Percentiles rank a stretch among this genome's conserved stretches.
phyloP scores from a whole-genome alignment of 352 stramenopile genomes.

The Aphanomyces invadans region DNA sequence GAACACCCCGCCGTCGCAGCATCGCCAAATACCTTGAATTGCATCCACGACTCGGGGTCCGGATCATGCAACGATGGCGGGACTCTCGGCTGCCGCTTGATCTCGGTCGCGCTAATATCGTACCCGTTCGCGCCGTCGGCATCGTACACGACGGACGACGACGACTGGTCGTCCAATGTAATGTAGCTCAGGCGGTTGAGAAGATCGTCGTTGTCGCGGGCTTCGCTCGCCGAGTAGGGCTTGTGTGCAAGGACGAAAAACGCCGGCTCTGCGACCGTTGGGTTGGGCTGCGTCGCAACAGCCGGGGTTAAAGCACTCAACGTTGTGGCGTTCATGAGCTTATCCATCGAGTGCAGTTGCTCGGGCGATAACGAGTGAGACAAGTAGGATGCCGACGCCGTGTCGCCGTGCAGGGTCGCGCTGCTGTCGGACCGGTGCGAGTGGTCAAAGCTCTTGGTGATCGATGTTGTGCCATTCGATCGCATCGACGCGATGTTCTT shows the following conservation, averaged over 20 bases:
- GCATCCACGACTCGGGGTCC: not conserved
- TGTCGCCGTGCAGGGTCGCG: not conserved
- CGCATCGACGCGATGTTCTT: not conserved
- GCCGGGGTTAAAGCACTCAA: too few species aligned
- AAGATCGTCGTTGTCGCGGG: too few species aligned
- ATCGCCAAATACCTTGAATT: not conserved
- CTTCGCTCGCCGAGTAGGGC: too few species aligned
- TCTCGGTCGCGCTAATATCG: not conserved
- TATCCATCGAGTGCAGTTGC: not conserved
- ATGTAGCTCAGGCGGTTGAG: not conserved
- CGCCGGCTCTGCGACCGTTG: not conserved
- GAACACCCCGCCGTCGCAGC: not conserved
- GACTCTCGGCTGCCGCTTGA: not conserved
- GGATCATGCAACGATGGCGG: too few species aligned
- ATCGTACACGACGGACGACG: not conserved
- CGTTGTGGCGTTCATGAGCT: not conserved
- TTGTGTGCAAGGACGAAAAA: not conserved
- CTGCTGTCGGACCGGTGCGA: not conserved
- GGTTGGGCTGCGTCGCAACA: too few species aligned
- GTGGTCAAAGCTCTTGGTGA: conserved; percentile 1
- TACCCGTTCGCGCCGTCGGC: not conserved
- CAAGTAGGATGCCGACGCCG: not conserved
- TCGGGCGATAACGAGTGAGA: not conserved
- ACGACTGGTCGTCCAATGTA: conserved; percentile 1
- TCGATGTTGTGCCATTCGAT: not conserved